phyloP scores from a whole-genome alignment of 2,329 filamentous ascomycete species.

The Neopestalotiopsis sp. region DNA sequence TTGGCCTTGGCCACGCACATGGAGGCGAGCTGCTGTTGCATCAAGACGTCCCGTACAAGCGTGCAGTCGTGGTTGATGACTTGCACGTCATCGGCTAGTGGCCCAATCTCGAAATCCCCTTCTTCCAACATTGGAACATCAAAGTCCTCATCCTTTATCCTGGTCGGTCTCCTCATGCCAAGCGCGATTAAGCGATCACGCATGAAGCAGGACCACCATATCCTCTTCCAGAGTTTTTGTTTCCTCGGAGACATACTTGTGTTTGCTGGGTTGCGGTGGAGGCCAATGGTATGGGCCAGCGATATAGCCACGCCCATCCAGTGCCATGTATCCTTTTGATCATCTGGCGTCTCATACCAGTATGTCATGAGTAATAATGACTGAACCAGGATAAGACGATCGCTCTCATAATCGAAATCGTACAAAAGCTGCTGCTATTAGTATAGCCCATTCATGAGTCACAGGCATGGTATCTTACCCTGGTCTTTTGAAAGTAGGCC shows the following conservation, averaged over 20 bases:
- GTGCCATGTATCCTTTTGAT: conserved; percentile 98
- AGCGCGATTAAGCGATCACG: conserved; percentile 90
- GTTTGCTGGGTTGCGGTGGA: conserved; percentile 82
- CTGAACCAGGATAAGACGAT: conserved; percentile 88
- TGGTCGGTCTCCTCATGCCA: conserved; percentile 89
- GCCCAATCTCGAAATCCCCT: conserved; percentile 80
- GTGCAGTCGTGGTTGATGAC: conserved; percentile 74
- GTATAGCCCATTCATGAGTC: conserved; percentile 14
- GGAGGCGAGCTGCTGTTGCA: conserved; percentile 79
- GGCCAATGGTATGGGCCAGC: conserved; percentile 88
- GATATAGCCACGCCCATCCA: conserved; percentile 98
- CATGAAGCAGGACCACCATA: conserved; percentile 99
- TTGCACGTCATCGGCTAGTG: conserved; percentile 69
- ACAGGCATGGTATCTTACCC: conserved; percentile 57
- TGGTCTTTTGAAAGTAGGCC: conserved; percentile 86
- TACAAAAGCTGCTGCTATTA: conserved; percentile 70
- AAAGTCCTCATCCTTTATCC: conserved; percentile 92
- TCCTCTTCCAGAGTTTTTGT: conserved; percentile 88
- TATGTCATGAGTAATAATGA: conserved; percentile 91
- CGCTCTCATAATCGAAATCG: conserved; percentile 93
- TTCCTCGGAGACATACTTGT: conserved; percentile 76
- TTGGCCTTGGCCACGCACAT: conserved; percentile 94
- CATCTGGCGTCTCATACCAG: conserved; percentile 96
- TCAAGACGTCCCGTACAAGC: conserved; percentile 70
- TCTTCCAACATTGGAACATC: conserved; percentile 89